phyloP scores from a whole-genome alignment of 2,329 filamentous ascomycete genomes.

The Cordyceps tenuipes region DNA sequence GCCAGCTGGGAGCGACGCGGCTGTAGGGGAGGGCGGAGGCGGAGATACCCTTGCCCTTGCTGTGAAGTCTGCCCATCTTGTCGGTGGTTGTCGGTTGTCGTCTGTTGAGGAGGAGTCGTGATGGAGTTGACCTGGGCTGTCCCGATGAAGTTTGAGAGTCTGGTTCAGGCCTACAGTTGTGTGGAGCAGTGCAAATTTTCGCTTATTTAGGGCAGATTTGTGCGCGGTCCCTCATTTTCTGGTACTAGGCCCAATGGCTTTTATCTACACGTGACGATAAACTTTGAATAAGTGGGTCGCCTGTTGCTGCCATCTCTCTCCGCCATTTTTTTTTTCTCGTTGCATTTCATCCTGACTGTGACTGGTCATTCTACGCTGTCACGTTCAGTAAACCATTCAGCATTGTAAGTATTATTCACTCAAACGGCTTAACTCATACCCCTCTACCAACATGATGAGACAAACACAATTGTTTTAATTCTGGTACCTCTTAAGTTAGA shows the following conservation, averaged over 20 bases:
- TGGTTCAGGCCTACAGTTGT: slow-evolving; percentile 20
- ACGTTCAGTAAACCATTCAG: neutral
- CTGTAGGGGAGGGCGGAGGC: slow-evolving; percentile 95
- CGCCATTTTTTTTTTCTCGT: slow-evolving; percentile 3
- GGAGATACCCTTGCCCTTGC: slow-evolving; percentile 98
- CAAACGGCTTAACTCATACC: neutral
- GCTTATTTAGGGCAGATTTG: slow-evolving; percentile 37
- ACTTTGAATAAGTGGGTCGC: slow-evolving; percentile 14
- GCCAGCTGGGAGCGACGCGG: slow-evolving; percentile 83
- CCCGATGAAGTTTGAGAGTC: slow-evolving; percentile 12
- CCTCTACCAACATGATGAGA: slow-evolving; percentile 59
- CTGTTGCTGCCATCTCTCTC: slow-evolving; percentile 1
- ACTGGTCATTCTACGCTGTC: neutral
- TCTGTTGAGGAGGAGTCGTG: slow-evolving; percentile 25
- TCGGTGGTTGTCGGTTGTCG: slow-evolving; percentile 33
- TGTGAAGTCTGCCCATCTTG: slow-evolving; percentile 93
- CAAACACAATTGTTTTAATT: slow-evolving; percentile 52
- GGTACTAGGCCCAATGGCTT: neutral
- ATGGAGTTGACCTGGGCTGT: slow-evolving; percentile 16
- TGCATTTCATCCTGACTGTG: neutral
- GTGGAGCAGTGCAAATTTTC: slow-evolving; percentile 34
- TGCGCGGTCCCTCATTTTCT: neutral
- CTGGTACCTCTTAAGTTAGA: slow-evolving; percentile 99
- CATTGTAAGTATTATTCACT: slow-evolving; percentile 4
- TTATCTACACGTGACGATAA: slow-evolving; percentile 3